Evolutionary conservation across 345 rosid species (phyloP).

Genomic region (Chamaenerion angustifolium): DNA sequence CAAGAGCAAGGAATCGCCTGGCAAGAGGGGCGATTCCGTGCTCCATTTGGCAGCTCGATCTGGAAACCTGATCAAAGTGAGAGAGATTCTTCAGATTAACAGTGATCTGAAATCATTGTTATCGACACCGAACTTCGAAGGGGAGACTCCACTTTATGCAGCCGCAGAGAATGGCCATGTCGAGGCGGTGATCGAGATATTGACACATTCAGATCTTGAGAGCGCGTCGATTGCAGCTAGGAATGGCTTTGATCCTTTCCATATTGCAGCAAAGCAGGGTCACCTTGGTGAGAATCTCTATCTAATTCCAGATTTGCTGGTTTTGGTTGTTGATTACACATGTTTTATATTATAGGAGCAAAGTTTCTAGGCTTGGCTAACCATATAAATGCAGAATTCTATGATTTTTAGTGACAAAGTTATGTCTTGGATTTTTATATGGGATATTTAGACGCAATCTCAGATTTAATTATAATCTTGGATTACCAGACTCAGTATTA

Average conservation of each 20-base stretch:
- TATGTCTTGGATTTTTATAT: too few species aligned
- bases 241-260: conserved; percentile 87
- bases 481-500: too few species aligned
- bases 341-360: conserved; percentile 1
- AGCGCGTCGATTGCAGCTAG: conserved; percentile 61
- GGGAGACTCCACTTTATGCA: conserved; percentile 86
- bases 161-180: conserved; percentile 80
- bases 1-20: conserved; percentile 76
- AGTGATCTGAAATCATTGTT: conserved; percentile 35
- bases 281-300: conserved; percentile 54
- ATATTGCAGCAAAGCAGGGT: conserved; percentile 91
- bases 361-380: too few species aligned
- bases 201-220: conserved; percentile 61
- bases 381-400: too few species aligned
- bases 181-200: conserved; percentile 48
- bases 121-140: conserved; percentile 67
- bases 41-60: conserved; percentile 83
- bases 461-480: too few species aligned
- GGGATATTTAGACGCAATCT: too few species aligned
- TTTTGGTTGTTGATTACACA: background rate
- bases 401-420: too few species aligned
- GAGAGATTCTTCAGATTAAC: conserved; percentile 45
- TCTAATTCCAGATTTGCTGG: conserved; percentile 1
- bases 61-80: conserved; percentile 54
- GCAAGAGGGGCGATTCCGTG: conserved; percentile 78